Conservation (phyloP, 2,329 filamentous ascomycete genomes). For the Aphanocladium album region DNA sequence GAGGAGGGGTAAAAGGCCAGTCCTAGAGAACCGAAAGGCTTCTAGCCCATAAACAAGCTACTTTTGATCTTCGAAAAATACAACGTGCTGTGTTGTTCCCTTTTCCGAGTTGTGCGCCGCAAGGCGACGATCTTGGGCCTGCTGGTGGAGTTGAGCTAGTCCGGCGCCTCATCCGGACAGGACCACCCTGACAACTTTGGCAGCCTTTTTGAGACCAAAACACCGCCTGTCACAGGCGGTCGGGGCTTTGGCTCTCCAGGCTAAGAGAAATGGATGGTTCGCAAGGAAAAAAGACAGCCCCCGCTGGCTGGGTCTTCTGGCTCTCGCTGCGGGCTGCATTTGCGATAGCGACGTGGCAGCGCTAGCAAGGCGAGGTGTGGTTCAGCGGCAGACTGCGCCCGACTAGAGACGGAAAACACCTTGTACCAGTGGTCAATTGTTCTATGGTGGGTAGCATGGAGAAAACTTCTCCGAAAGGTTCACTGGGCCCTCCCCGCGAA, state of each 20-base stretch:
- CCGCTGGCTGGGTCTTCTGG: neutral
- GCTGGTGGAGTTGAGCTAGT: neutral
- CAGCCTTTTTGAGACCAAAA: neutral
- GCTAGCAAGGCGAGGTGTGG: neutral
- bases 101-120: neutral
- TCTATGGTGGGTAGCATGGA: neutral
- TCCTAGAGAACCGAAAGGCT: neutral
- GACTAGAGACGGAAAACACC: neutral
- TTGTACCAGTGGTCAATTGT: neutral
- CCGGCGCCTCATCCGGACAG: neutral
- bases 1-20: neutral
- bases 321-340: neutral
- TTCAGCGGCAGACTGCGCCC: neutral
- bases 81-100: neutral
- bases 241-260: neutral
- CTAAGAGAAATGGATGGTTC: neutral
- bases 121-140: neutral
- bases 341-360: neutral
- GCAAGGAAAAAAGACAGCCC: neutral
- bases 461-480: neutral
- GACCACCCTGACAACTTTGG: neutral
- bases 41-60: neutral
- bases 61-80: neutral
- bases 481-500: neutral
- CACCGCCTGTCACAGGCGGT: neutral